Percentiles rank a stretch among this genome's conserved stretches.
Evolutionary conservation across 345 rosid species (phyloP).

Genomic region (Syzygium grande): DNA sequence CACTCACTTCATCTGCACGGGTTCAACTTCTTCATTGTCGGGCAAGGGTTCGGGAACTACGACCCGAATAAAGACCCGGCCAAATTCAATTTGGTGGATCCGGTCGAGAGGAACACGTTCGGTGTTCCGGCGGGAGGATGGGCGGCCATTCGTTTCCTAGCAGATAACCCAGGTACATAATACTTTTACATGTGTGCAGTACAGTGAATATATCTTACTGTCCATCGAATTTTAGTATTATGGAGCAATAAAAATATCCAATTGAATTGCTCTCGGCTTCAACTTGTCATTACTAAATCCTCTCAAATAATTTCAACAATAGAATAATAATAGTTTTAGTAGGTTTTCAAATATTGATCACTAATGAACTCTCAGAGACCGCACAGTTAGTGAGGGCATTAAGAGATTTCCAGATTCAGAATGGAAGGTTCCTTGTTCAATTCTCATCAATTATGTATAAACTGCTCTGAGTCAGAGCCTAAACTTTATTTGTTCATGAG

Average conservation of each 20-base stretch:
- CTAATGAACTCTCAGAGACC: not conserved
- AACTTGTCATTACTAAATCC: not conserved
- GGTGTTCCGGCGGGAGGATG: conserved; percentile 71
- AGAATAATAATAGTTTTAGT: not conserved
- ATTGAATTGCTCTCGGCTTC: not conserved
- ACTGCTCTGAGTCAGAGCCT: not conserved
- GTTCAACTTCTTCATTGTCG: conserved; percentile 57
- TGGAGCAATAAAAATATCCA: not conserved
- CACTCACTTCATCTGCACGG: conserved; percentile 57
- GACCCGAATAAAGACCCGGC: conserved; percentile 42
- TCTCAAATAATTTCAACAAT: not conserved
- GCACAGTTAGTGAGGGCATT: not conserved
- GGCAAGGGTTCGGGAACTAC: conserved; percentile 70
- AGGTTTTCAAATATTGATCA: not conserved
- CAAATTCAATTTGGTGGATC: conserved; percentile 59
- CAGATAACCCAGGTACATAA: conserved; percentile 44
- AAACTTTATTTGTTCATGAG: not conserved
- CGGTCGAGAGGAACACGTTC: conserved; percentile 59
- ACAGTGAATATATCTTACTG: not conserved
- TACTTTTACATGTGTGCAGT: not conserved
- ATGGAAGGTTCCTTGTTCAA: not conserved
- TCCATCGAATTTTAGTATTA: not conserved
- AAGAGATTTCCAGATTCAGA: not conserved
- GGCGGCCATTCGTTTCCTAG: conserved; percentile 60
- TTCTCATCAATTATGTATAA: not conserved